Percentiles rank a stretch among this genome's conserved stretches.
phyloP scores from a whole-genome alignment of 2,329 filamentous ascomycete genomes.

The Trichoderma guizhouense region DNA sequence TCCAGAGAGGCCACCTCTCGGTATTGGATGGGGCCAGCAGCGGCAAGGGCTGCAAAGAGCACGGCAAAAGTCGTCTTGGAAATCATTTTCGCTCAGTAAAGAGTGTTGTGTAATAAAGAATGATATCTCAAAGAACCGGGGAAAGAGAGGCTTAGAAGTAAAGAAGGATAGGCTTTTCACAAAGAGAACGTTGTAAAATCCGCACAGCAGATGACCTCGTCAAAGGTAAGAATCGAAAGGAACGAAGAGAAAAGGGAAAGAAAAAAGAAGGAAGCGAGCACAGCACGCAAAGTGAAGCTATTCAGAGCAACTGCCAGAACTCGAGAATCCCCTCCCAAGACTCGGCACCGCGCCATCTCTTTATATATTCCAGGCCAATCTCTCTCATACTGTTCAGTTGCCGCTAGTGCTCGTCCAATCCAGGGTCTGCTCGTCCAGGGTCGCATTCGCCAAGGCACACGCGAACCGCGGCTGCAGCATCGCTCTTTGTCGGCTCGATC shows the following conservation, averaged over 20 bases:
- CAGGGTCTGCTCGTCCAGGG: background rate
- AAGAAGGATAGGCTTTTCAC: background rate
- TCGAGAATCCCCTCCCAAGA: background rate
- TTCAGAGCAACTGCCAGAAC: constrained; percentile 5
- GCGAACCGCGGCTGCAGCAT: background rate
- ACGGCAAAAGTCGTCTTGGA: constrained; percentile 3
- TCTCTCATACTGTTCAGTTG: background rate
- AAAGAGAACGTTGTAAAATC: constrained; percentile 19
- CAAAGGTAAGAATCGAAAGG: constrained; percentile 21
- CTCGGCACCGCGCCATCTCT: background rate
- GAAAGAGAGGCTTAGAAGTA: background rate
- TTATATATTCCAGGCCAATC: background rate
- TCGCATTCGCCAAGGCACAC: background rate
- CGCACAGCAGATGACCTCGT: constrained; percentile 22
- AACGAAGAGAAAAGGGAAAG: constrained; percentile 7
- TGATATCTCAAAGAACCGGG: background rate
- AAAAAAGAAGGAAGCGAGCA: constrained; percentile 14
- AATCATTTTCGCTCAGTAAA: constrained; percentile 1
- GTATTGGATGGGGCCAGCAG: constrained; percentile 6
- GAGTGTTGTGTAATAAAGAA: background rate
- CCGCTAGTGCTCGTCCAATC: background rate
- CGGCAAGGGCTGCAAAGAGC: constrained; percentile 13
- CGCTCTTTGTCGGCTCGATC: background rate
- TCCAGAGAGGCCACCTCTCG: constrained; percentile 40
- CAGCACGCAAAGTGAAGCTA: constrained; percentile 20